Conservation (phyloP, 73 alveolate species). For the Tetrahymena elliotti region DNA sequence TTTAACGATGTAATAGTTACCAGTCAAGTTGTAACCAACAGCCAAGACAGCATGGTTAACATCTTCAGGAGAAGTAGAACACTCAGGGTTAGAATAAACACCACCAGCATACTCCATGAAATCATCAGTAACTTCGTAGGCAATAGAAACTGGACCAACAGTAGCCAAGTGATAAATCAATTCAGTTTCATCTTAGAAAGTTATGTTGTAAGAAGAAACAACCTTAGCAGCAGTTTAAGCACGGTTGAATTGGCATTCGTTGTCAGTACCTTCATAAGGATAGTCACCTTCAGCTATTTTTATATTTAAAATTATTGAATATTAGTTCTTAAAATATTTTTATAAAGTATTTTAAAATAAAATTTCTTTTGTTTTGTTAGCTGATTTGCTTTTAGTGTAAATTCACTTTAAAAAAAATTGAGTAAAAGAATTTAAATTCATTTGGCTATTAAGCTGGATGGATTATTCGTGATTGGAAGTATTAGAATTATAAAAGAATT, state of each 20-base stretch:
- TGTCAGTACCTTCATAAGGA: neutral
- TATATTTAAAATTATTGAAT: too few relatives aligned
- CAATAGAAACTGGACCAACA: conserved; percentile 45
- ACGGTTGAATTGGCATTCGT: neutral
- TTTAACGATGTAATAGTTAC: conserved; percentile 14
- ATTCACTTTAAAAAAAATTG: too few relatives aligned
- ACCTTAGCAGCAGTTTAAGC: neutral
- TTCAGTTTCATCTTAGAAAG: neutral
- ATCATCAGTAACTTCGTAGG: conserved; percentile 38
- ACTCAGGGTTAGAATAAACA: neutral
- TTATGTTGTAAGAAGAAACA: neutral
- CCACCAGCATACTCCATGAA: conserved; percentile 20
- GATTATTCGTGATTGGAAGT: neutral
- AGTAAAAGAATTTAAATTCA: too few relatives aligned
- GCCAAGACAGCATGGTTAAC: conserved; percentile 36
- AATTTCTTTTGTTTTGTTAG: neutral
- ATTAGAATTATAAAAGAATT: neutral
- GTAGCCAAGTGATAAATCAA: neutral
- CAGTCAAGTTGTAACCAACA: conserved; percentile 4
- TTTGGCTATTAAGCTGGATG: neutral
- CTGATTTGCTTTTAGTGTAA: neutral
- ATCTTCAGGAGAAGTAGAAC: neutral
- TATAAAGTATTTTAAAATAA: too few relatives aligned
- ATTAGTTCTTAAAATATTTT: too few relatives aligned
- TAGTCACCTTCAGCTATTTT: neutral